Conservation (phyloP, 2,329 filamentous ascomycete genomes). For the Aureobasidium sp. region DNA sequence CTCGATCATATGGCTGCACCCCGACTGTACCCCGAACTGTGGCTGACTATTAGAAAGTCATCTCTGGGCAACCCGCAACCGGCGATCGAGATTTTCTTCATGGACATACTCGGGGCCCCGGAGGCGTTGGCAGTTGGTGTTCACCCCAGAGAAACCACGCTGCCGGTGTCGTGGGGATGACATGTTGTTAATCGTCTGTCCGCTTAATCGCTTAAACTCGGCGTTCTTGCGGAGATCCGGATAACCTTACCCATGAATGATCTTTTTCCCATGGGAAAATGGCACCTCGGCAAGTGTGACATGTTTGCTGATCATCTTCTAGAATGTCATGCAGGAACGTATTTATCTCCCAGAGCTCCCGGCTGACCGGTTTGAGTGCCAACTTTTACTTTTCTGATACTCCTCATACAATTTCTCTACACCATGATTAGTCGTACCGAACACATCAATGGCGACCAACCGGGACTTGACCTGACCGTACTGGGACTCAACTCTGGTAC, state of each 20-base stretch:
- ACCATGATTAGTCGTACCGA: background rate
- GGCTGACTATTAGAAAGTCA: background rate
- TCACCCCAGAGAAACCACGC: background rate
- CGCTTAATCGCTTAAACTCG: background rate
- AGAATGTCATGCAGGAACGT: background rate
- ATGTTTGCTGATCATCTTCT: background rate
- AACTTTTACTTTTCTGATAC: no score
- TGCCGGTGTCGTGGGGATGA: conserved; percentile 12
- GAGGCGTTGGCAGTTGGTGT: background rate
- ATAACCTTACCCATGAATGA: background rate
- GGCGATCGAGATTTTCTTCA: background rate
- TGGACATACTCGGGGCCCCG: conserved; percentile 6
- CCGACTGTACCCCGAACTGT: no score
- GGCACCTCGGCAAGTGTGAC: background rate
- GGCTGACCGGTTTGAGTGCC: background rate
- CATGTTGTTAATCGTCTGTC: background rate
- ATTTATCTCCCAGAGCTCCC: background rate
- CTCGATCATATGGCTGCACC: no score
- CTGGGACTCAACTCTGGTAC: conserved; percentile 62
- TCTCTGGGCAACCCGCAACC: background rate
- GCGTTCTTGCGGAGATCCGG: background rate
- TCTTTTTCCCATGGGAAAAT: background rate
- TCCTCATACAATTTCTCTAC: background rate
- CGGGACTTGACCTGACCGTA: conserved; percentile 56
- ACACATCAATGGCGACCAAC: conserved; percentile 10